Percentiles rank a stretch among this genome's conserved stretches.
These are phyloP conservation scores for Crassisporium funariophilum DNA, from an alignment of 768 basidiomycete genomes.

Conservation along the genomic window DNA sequence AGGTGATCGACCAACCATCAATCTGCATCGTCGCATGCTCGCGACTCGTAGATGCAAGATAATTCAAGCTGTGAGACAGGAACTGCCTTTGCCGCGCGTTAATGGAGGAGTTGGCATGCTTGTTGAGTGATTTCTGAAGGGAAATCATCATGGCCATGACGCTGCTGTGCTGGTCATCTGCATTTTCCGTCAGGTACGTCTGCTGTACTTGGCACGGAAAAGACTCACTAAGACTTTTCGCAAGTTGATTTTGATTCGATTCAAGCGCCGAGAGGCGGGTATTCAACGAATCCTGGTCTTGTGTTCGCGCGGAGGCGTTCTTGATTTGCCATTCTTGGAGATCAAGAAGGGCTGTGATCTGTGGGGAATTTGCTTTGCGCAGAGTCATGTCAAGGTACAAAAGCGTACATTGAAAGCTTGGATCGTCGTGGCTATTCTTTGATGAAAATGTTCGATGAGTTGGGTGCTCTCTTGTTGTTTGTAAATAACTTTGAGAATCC, in stretches of 20 bases:
- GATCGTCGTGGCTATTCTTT: constrained; percentile 10
- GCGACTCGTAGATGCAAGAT: constrained; percentile 20
- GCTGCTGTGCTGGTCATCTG: constrained; percentile 18
- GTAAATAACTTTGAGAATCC: constrained; percentile 11
- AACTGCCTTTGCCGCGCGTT: constrained; percentile 14
- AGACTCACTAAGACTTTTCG: constrained; percentile 12
- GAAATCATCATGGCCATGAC: constrained; percentile 23
- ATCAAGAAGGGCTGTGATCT: constrained; percentile 15
- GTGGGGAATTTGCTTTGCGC: neutral
- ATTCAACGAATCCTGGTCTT: constrained; percentile 15
- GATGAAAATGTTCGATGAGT: constrained; percentile 16
- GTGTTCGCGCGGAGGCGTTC: constrained; percentile 15
- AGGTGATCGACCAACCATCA: constrained; percentile 25
- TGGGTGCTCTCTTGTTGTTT: neutral
- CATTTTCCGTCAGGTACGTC: neutral
- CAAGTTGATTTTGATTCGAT: constrained; percentile 14
- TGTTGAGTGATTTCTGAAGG: constrained; percentile 15
- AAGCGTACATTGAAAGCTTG: constrained; percentile 16
- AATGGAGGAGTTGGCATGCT: too few relatives aligned
- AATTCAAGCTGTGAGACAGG: constrained; percentile 17
- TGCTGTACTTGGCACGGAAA: neutral
- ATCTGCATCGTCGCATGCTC: constrained; percentile 15
- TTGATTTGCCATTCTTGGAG: constrained; percentile 17
- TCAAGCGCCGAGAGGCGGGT: constrained; percentile 11
- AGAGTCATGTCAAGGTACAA: neutral